Percentiles rank a stretch among this genome's conserved stretches.
phyloP scores from a whole-genome alignment of 2,329 filamentous ascomycete genomes.

The Aspergillus latus region DNA sequence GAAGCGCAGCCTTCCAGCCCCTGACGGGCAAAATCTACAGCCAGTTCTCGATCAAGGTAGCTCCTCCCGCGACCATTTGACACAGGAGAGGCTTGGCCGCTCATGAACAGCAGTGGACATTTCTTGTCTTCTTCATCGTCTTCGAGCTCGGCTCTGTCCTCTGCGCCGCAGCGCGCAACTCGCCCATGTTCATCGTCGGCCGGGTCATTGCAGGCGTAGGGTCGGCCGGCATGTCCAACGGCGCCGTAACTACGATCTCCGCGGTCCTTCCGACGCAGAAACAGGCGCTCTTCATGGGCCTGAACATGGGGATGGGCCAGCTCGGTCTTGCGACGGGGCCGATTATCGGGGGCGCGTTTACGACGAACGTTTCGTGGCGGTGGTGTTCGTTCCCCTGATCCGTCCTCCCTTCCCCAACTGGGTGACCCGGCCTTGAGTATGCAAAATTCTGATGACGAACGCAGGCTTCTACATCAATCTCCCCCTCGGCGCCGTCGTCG shows the following conservation, averaged over 20 bases:
- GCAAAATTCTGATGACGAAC: no score
- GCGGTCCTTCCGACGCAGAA: background rate
- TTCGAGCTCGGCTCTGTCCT: constrained; percentile 17
- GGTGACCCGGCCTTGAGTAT: no score
- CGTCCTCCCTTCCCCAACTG: background rate
- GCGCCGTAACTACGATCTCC: background rate
- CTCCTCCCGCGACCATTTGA: background rate
- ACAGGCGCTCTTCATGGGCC: background rate
- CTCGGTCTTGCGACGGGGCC: constrained; percentile 16
- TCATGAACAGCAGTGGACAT: constrained; percentile 18
- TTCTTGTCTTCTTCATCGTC: constrained; percentile 19
- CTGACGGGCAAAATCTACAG: constrained; percentile 9
- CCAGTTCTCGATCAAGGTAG: constrained; percentile 2
- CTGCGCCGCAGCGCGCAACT: constrained; percentile 23
- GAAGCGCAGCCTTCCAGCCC: background rate
- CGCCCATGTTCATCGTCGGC: constrained; percentile 21
- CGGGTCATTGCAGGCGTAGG: constrained; percentile 23
- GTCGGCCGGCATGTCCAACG: background rate
- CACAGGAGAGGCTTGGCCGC: background rate
- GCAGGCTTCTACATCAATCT: constrained; percentile 19
- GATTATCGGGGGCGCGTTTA: constrained; percentile 21
- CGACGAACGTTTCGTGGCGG: constrained; percentile 4
- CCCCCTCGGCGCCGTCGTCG: constrained; percentile 10
- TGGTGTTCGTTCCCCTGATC: background rate
- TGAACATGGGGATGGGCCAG: background rate